These are phyloP conservation scores for Salix exigua DNA, from an alignment of 345 rosid genomes.

Conservation along the genomic window DNA sequence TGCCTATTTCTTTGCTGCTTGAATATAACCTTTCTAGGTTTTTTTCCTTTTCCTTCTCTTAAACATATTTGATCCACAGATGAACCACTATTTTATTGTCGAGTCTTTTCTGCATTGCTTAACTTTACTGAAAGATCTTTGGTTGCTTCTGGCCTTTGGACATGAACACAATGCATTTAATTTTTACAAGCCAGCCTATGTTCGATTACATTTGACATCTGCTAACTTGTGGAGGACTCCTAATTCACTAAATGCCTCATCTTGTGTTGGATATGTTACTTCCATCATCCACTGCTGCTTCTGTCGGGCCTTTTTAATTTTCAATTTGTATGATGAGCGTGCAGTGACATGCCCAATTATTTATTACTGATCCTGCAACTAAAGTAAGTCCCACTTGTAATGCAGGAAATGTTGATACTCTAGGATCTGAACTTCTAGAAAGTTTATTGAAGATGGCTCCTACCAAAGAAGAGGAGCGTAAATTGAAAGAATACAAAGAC, in stretches of 20 bases:
- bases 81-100: not conserved
- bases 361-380: conserved; percentile 3
- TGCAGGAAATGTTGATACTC: conserved; percentile 82
- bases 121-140: not conserved
- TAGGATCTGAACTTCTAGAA: conserved; percentile 95
- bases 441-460: conserved; percentile 93
- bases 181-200: not conserved
- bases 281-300: not conserved
- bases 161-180: not conserved
- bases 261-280: not conserved
- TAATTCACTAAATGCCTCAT: not conserved
- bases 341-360: not conserved
- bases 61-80: not conserved
- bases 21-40: not conserved
- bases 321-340: not conserved
- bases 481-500: conserved; percentile 66
- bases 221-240: not conserved
- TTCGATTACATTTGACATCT: not conserved
- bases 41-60: not conserved
- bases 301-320: not conserved
- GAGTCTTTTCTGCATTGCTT: not conserved
- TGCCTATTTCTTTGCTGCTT: not conserved
- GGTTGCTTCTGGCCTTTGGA: not conserved
- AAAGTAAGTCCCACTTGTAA: conserved; percentile 13
- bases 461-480: conserved; percentile 88